Evolutionary conservation across 1,139 yeast genomes (phyloP), one percentile per base, ranked within the genome.

Genomic region (Nakaseomyces uthaithaninus): DNA sequence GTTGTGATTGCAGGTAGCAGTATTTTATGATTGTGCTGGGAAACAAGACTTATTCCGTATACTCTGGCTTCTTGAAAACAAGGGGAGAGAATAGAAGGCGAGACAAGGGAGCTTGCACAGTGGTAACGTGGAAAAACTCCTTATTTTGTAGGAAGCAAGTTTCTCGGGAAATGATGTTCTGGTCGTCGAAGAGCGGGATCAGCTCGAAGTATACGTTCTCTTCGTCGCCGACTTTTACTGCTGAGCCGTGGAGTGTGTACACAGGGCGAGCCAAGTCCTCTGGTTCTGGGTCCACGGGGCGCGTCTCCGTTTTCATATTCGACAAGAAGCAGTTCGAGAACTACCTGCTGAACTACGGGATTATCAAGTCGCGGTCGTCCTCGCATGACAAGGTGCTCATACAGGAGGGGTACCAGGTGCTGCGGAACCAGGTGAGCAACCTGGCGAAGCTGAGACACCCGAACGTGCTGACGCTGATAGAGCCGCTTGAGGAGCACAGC

Each of bases 401-500:
- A 3, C 53, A 65, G 38, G 74, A 69, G 36, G 70, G 74, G 1
- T 72, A 67, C 42, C 70, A 67, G 18, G 61, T 73, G 26, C 57
- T 81, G 38, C 65, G 72, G 42, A 59, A 65, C 11, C 80, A 86
- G 53, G 81, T 87, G 3, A 67, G 75, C 23, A 80, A 81, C 46
- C 64, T 89, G 55, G 76, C 94, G 24, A 83, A 81, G 59, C 67
- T 89, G 49, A 81, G 86, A 49, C 98, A 91, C 57, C 97, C 98
- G 0, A 83, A 85, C 48, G 70, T 91, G 33, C 65, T 91, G 37
- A 79, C 89, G 4, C 70, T 91, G 8, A 75, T 83, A 38, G 97
- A 89, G 59, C 94, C 93, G 0, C 62, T 89, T 45, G 97, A 91
- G 58, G 95, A 87, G 52, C 84, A 91, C 25, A 80, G 82, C 53